Conservation (phyloP, 441 rosid genomes). For the Hura crepitans region DNA sequence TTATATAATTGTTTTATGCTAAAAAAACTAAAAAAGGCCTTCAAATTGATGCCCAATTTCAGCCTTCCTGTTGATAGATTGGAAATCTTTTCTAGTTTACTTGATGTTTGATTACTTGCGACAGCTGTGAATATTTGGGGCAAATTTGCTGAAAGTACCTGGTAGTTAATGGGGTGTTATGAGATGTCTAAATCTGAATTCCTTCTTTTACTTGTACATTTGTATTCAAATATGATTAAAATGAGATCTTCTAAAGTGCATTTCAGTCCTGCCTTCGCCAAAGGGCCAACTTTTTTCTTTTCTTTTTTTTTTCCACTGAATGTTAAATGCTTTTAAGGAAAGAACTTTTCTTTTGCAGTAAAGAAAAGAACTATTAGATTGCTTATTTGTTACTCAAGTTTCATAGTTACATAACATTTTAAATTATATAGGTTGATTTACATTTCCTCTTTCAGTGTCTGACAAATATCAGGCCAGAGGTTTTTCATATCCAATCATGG, state of each 20-base stretch:
- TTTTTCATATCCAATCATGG: conserved; percentile 32
- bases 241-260: conserved; percentile 3
- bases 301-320: neutral
- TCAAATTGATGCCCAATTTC: neutral
- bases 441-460: neutral
- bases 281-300: conserved; percentile 3
- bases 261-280: conserved; percentile 12
- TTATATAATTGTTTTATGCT: conserved; percentile 8
- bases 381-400: neutral
- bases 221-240: neutral
- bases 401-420: neutral
- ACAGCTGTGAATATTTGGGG: neutral
- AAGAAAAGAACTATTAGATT: neutral
- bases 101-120: conserved; percentile 6
- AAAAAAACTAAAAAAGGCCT: neutral
- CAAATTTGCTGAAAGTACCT: neutral
- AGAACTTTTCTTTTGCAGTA: neutral
- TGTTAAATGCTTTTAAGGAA: conserved; percentile 13
- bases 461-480: conserved; percentile 28
- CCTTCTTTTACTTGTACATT: neutral
- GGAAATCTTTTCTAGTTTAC: conserved; percentile 12
- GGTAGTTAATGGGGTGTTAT: neutral
- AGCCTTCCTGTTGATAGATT: conserved; percentile 1
- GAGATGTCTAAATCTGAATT: conserved; percentile 12
- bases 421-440: conserved; percentile 7